Evolutionary conservation across 1,284 basidiomycete species (phyloP), one percentile per base, ranked within the genome.

Genomic region (Leccinum subrobustum): DNA sequence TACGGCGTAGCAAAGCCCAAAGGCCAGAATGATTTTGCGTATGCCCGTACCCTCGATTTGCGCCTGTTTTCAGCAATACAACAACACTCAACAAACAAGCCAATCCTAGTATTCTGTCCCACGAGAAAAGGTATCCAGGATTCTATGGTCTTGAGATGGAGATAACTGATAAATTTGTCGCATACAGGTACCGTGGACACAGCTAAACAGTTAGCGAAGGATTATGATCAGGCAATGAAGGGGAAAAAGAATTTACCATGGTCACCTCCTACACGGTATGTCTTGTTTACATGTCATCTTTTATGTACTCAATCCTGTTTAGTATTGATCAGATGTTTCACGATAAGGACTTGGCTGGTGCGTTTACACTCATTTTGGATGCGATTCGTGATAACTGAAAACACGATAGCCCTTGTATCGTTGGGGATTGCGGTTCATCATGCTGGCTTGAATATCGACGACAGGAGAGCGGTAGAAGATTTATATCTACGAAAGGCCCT

Each of bases 351-450:
- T 52, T 52, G 29, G 12, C 79, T 63, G 82, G 91, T 89, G 63
- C 60, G 77, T 65, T 56, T 53, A 37, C 23, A 16, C 37, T n/a
- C 3, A 16, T 42, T 9, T 12, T 44, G 48, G 16, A 33, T 57
- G 2, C 14, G 39, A 39, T 37, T 37, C 50, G 25, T 2, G 20
- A 52, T 50, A 31, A 4, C 20, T 65, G 39, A 67, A 4, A 47
- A 23, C 20, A 47, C 37, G 42, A 56, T 57, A 91, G 89, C 82
- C 58, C 77, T 91, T 27, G 86, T 82, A 16, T 69, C 77, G 1
- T 74, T 75, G 57, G 93, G 94, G 1, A 85, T 96, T 54, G 93
- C 92, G 7, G 84, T 92, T 7, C 94, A 96, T 69, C 93, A 96
- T 67, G 94, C 94, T 12, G 94, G 94, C 1, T 76, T 96, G 60